Evolutionary conservation across 371 early-diverging fungal species (phyloP), one percentile per base, ranked within the genome.

Genomic region (Coemansia sp.): DNA sequence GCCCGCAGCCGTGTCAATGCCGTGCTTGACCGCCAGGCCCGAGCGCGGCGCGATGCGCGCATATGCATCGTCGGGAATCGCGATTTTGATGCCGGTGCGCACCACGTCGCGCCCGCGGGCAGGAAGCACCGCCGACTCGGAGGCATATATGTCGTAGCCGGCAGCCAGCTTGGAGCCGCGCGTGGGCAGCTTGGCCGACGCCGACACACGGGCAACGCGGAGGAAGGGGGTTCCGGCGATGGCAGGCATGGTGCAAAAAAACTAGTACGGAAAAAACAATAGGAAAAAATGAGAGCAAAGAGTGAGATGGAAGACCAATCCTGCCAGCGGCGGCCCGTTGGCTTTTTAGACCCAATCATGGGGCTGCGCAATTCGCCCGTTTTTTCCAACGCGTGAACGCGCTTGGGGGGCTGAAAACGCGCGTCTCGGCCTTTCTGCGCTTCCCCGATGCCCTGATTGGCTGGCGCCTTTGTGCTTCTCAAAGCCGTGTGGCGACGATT

Each of bases 81-180:
- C 48, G 26, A 79, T 64, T 20, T 49, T 51, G 20, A 80, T 60
- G 5, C 80, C 80, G 5, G 76, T 80, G 32, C 61, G 58, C 3
- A 71, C 80, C 7, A 71, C 70, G 8, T 59, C 67, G 30, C 79
- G 70, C 7, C 71, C 55, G 31, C 79, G 70, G 2, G 47, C 79
- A 26, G 49, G 43, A 40, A 57, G 69, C 39, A 55, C 63, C 31
- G 53, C 6, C 1, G 62, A 65, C 64, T 67, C 80, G 0, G 69
- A 93, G 87, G 92, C 90, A 82, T 84, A 95, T 7, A 99, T 83
- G 75, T 98, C 99, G 72, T 96, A 99, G 32, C 99, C 99, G 31
- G 99, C 98, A 30, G 96, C 94, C 54, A 76, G 65, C 30, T 76
- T 59, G 38, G 91, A 89, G 5, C 94, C 94, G 56, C 96, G 86